These are phyloP conservation scores for Arthrobotrys iridis DNA, from an alignment of 2,329 filamentous ascomycete genomes.

Conservation along the genomic window DNA sequence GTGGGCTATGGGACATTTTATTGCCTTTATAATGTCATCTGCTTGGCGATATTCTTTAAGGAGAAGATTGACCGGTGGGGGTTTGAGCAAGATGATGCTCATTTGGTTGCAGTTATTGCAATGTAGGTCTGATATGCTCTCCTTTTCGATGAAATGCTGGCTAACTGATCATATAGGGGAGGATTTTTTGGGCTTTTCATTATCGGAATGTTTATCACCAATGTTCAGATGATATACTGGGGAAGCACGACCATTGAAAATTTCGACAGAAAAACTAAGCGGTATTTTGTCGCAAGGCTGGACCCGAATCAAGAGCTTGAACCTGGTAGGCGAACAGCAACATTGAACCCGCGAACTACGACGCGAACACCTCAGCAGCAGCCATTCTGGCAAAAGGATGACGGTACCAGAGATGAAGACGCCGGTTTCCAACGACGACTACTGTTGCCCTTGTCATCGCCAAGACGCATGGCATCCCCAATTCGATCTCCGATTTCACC, in stretches of 20 bases:
- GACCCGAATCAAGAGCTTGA: conserved; percentile 43
- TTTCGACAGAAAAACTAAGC: conserved; percentile 53
- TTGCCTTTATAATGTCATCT: conserved; percentile 40
- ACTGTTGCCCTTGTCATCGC: conserved; percentile 28
- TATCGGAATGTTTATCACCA: conserved; percentile 48
- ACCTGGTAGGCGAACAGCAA: conserved; percentile 17
- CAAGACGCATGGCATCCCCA: conserved; percentile 31
- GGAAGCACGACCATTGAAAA: conserved; percentile 48
- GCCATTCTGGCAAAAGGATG: conserved; percentile 49
- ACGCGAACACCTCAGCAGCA: conserved; percentile 10
- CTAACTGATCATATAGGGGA: conserved; percentile 30
- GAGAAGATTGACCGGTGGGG: conserved; percentile 27
- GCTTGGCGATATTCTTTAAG: conserved; percentile 41
- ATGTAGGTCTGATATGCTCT: conserved; percentile 21
- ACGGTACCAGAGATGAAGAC: conserved; percentile 42
- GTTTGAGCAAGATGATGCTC: conserved; percentile 35
- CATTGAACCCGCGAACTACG: conserved; percentile 31
- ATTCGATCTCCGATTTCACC: conserved; percentile 21
- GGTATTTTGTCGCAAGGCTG: conserved; percentile 46
- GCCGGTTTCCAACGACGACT: conserved; percentile 42
- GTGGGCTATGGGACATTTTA: conserved; percentile 35
- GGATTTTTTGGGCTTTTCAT: conserved; percentile 53
- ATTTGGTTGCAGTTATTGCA: conserved; percentile 48
- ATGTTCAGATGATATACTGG: conserved; percentile 51
- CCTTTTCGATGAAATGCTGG: neutral